Evolutionary conservation across 2,329 filamentous ascomycete species (phyloP).

Genomic region (Aureobasidium lini): DNA sequence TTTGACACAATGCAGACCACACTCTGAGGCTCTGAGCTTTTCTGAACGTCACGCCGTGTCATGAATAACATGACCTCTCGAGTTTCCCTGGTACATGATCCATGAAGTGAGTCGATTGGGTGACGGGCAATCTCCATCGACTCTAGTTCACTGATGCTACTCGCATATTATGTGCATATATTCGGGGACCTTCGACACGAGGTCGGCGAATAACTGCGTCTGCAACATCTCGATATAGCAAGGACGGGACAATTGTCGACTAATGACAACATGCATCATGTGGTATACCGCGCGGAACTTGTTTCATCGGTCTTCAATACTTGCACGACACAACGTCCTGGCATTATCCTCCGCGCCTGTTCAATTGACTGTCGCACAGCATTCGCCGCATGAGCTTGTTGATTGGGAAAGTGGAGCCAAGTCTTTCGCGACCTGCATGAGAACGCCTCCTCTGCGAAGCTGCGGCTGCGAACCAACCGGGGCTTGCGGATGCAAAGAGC

Average conservation of each 20-base stretch:
- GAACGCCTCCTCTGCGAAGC: not conserved
- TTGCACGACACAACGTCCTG: not conserved
- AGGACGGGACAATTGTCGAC: not conserved
- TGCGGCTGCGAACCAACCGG: not conserved
- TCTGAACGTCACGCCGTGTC: not conserved
- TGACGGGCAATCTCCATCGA: not conserved
- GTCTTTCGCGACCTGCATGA: not conserved
- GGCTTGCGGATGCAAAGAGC: not conserved
- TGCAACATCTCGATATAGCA: not conserved
- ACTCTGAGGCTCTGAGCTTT: not conserved
- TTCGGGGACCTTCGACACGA: not conserved
- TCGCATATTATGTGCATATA: not conserved
- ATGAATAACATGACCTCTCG: not conserved
- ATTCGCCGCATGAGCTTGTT: constrained; percentile 1
- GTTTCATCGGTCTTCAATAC: not conserved
- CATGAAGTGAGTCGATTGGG: no score
- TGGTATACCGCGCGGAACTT: not conserved
- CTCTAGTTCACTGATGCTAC: not conserved
- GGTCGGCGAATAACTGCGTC: not conserved
- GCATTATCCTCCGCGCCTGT: not conserved
- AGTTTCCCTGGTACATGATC: not conserved
- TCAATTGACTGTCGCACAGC: not conserved
- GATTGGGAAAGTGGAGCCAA: not conserved
- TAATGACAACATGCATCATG: not conserved
- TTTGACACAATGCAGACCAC: not conserved